Evolutionary conservation across 257 asterid genomes (phyloP).

Genomic region (Solanum clarkiae): DNA sequence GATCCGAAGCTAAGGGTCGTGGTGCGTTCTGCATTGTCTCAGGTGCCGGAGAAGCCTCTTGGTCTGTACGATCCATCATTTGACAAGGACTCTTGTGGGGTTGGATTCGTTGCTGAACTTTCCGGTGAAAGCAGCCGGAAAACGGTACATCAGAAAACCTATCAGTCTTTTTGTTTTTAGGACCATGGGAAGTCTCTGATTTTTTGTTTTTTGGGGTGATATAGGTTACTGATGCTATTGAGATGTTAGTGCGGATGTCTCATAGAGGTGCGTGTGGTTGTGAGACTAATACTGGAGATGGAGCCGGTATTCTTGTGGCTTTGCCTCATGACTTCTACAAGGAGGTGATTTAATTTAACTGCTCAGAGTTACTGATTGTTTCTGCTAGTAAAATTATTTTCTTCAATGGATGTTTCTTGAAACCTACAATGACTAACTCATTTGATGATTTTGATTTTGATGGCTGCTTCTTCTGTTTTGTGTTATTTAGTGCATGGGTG

Average conservation of each 20-base stretch:
- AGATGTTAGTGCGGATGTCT: constrained; percentile 91
- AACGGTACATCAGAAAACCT: constrained; percentile 37
- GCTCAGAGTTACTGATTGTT: background rate
- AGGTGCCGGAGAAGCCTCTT: constrained; percentile 90
- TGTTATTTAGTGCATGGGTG: background rate
- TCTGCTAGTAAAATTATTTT: background rate
- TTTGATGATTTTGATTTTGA: background rate
- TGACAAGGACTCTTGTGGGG: constrained; percentile 98
- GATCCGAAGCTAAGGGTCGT: constrained; percentile 44
- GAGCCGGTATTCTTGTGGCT: constrained; percentile 97
- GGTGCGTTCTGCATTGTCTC: constrained; percentile 59
- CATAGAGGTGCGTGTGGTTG: constrained; percentile 99
- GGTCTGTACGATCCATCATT: constrained; percentile 88
- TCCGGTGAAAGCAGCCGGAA: constrained; percentile 92
- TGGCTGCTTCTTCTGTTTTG: background rate
- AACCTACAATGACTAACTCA: background rate
- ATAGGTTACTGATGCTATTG: constrained; percentile 91
- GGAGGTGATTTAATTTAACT: constrained; percentile 39
- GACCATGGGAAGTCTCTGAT: background rate
- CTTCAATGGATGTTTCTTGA: background rate
- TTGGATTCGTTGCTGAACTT: constrained; percentile 95
- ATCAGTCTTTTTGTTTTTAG: background rate
- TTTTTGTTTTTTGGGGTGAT: background rate
- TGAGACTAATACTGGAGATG: constrained; percentile 98
- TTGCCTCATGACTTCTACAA: constrained; percentile 77